A percentile compares a stretch with the other conserved stretches of the same genome.
Evolutionary conservation across 345 rosid species (phyloP).

Genomic region (Raphanus sativus): DNA sequence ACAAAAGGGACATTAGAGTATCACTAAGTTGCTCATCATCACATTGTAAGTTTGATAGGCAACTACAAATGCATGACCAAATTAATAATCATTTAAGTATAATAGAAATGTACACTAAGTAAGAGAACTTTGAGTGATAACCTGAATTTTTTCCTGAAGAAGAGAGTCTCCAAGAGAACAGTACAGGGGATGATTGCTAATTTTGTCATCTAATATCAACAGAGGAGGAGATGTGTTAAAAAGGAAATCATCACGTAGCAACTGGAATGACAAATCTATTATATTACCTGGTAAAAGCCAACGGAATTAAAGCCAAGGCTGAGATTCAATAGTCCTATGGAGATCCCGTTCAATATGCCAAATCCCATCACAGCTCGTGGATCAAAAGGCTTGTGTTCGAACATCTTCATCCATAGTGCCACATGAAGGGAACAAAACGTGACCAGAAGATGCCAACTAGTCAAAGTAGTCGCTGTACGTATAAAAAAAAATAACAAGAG

Average conservation of each 20-base stretch:
- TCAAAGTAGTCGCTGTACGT: constrained; percentile 88
- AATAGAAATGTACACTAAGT: constrained; percentile 3
- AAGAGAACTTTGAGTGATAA: constrained; percentile 36
- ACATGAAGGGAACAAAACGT: constrained; percentile 99
- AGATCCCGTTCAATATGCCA: constrained; percentile 95
- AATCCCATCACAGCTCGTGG: constrained; percentile 99
- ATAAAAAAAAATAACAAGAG: constrained; percentile 17
- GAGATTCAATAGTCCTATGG: constrained; percentile 95
- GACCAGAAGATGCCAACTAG: constrained; percentile 99
- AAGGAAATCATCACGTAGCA: constrained; percentile 1
- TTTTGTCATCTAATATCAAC: constrained; percentile 82
- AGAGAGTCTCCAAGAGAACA: constrained; percentile 95
- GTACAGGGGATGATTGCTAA: constrained; percentile 99
- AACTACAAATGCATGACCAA: constrained; percentile 32
- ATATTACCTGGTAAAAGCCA: constrained; percentile 95
- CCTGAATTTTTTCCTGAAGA: constrained; percentile 98
- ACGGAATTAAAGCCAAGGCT: constrained; percentile 99
- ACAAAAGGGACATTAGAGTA: constrained; percentile 12
- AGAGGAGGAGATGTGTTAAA: constrained; percentile 11
- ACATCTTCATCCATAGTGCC: constrained; percentile 93
- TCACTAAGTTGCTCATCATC: no score
- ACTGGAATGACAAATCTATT: constrained; percentile 13
- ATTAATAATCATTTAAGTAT: neutral
- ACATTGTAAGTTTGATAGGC: no score
- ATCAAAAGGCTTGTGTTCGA: constrained; percentile 99